phyloP scores from a whole-genome alignment of 805 yeast species.

The Candida lessepsii region DNA sequence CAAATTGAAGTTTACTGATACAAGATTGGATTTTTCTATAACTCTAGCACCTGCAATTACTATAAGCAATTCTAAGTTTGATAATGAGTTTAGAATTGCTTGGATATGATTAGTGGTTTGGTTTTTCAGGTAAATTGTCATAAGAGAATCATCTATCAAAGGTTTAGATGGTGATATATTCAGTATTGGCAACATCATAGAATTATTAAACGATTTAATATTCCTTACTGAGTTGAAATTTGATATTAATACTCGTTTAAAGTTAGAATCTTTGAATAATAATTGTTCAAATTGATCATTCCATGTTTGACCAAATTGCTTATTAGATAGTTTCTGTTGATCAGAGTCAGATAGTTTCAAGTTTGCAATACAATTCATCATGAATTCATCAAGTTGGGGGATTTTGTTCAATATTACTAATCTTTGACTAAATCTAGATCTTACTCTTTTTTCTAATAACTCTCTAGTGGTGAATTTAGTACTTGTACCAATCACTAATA shows the following conservation, averaged over 20 bases:
- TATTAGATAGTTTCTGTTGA: conserved; percentile 17
- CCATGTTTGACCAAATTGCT: conserved; percentile 38
- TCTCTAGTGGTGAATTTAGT: conserved; percentile 76
- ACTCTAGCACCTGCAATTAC: conserved; percentile 76
- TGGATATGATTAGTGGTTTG: conserved; percentile 26
- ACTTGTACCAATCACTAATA: conserved; percentile 78
- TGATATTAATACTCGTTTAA: conserved; percentile 19
- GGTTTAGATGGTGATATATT: conserved; percentile 23
- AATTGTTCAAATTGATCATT: conserved; percentile 39
- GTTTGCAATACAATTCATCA: conserved; percentile 43
- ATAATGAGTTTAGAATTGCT: conserved; percentile 38
- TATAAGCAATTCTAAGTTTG: conserved; percentile 70
- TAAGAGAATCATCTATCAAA: conserved; percentile 23
- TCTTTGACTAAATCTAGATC: conserved; percentile 84
- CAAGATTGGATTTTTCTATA: conserved; percentile 54
- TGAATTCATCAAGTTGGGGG: conserved; percentile 39
- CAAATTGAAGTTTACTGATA: conserved; percentile 70
- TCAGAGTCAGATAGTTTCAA: conserved; percentile 27
- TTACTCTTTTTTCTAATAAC: conserved; percentile 83
- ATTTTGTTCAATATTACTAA: conserved; percentile 60
- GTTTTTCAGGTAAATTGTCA: conserved; percentile 22
- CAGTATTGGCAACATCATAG: conserved; percentile 41
- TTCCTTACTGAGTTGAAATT: conserved; percentile 63
- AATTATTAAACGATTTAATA: conserved; percentile 47
- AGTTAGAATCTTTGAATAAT: conserved; percentile 12